phyloP scores from a whole-genome alignment of 352 stramenopile genomes.

The Globisporangium cederbergense region DNA sequence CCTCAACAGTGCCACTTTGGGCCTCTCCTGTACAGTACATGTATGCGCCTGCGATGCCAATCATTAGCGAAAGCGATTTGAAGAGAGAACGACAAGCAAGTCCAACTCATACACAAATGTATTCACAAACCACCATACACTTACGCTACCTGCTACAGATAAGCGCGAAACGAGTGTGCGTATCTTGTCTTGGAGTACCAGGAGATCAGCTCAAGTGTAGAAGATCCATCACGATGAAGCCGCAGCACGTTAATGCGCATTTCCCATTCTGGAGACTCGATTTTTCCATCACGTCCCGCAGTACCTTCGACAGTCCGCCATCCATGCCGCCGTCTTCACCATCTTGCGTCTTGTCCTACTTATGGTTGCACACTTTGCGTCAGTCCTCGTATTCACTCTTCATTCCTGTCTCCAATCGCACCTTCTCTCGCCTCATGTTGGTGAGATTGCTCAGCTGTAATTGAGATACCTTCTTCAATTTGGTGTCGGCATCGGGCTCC shows the following conservation, averaged over 20 bases:
- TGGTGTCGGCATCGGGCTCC: conserved; percentile 12
- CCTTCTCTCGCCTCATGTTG: background rate
- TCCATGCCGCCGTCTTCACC: background rate
- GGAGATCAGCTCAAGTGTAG: conserved; percentile 43
- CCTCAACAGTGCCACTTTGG: no score
- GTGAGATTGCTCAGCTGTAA: conserved; percentile 9
- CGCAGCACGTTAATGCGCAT: background rate
- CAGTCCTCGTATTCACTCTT: background rate
- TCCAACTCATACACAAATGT: no score
- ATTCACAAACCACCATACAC: no score
- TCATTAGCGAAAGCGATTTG: no score
- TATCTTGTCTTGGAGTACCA: background rate
- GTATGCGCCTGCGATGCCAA: no score
- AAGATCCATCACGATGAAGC: conserved; percentile 12
- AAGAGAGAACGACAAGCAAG: background rate
- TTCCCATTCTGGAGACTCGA: conserved; percentile 12
- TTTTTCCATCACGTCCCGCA: conserved; percentile 17
- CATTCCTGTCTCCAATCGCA: background rate
- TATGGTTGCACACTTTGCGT: background rate
- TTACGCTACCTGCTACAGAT: no score
- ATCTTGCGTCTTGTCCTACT: background rate
- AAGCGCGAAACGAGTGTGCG: no score
- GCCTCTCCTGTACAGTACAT: no score
- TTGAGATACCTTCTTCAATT: conserved; percentile 21
- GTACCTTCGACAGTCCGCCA: conserved; percentile 13